Base-by-base conservation (phyloP, 2,329 filamentous ascomycete species). In the Zopfia rhizophila region DNA sequence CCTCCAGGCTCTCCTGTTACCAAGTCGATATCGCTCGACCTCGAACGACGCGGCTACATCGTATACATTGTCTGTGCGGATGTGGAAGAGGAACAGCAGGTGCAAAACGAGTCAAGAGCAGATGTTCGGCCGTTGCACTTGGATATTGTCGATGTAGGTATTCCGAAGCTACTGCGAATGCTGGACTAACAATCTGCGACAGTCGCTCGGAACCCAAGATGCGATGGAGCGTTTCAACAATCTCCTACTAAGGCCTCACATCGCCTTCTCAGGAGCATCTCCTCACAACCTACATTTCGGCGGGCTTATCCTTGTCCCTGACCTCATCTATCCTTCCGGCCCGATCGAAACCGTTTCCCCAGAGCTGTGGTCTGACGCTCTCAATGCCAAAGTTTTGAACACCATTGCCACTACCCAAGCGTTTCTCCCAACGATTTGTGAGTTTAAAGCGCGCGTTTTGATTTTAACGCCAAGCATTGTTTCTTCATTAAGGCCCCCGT, bases 21-120 rank as follows among this genome's bases (percentile, higher is more conserved):
- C 5, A 88, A 87, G 63, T 91, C 90, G 8, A 78, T 97, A 41
- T 86, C 91, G 2, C 75, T 92, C 35, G 94, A 99, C 66, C 78
- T 99, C 57, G 94, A 97, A 74, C 82, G 91, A 48, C 85, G 91
- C 55, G 94, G 94, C 4, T 97, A 95, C 70, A 89, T 97, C 50
- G 90, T 97, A 44, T 99, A 91, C 70, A 80, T 99, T 49, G 89
- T 96, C 1, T 93, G 91, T 62, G 88, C 85, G 54, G 90, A 85
- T n/a, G 76, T 86, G 48, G 90, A 96, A 61, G 93, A 97, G 58
- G 91, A 97, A 69, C 80, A 86, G 24, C 76, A 88, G 53, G 86
- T 97, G 11, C 84, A 90, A 49, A 82, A 84, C 49, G 83, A 96
- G 69, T 82, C 86, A n/a, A 82, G 91, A 51, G 80, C 85, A 5